Conservation (phyloP, 2,329 filamentous ascomycete genomes). For the Epichloe baconii region DNA sequence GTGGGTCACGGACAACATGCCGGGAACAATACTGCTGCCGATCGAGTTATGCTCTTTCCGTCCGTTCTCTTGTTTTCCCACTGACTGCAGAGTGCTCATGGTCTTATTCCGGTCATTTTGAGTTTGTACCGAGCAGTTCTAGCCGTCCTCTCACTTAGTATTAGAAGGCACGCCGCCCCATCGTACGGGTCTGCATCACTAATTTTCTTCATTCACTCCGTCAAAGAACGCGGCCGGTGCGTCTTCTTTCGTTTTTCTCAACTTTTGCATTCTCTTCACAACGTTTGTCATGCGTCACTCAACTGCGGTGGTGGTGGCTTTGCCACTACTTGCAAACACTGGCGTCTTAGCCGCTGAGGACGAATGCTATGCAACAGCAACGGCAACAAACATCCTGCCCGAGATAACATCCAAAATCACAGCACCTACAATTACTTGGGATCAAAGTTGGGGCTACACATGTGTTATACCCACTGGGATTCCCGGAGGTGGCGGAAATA, state of each 20-base stretch:
- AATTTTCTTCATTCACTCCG: background rate
- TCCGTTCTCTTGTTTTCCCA: background rate
- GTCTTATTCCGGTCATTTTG: background rate
- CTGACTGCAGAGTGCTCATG: background rate
- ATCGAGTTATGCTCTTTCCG: background rate
- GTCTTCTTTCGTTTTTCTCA: background rate
- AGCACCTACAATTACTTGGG: background rate
- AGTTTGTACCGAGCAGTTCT: background rate
- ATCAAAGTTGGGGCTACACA: background rate
- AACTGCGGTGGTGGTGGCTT: background rate
- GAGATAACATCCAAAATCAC: conserved; percentile 1
- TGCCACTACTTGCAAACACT: conserved; percentile 1
- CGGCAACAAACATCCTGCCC: background rate
- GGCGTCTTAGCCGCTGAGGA: background rate
- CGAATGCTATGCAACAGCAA: background rate
- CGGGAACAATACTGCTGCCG: too few species aligned
- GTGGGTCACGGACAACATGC: too few species aligned
- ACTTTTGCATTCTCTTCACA: background rate
- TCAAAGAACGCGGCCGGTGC: background rate
- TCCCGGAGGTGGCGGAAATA: too few species aligned
- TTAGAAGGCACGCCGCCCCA: background rate
- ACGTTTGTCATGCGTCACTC: background rate
- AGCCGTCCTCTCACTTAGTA: background rate
- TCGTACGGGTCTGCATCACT: background rate
- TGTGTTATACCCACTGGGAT: background rate